A percentile compares a stretch with the other conserved stretches of the same genome.
phyloP scores from a whole-genome alignment of 2,329 filamentous ascomycete genomes.

The Exophiala aquamarina region DNA sequence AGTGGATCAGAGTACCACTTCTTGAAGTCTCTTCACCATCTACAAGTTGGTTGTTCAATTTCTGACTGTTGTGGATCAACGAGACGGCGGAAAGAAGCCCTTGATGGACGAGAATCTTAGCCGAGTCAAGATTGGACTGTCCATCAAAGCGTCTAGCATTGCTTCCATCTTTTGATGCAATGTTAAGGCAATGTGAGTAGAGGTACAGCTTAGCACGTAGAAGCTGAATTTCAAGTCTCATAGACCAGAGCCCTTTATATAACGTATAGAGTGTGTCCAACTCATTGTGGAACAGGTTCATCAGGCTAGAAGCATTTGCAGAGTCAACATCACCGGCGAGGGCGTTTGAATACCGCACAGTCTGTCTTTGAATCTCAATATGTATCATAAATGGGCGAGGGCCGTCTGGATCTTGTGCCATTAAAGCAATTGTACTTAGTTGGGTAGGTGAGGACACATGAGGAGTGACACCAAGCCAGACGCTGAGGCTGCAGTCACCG shows the following conservation, averaged over 20 bases:
- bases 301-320: constrained; percentile 3
- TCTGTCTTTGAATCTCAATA: constrained; percentile 11
- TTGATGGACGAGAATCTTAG: constrained; percentile 1
- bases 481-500: constrained; percentile 2
- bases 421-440: constrained; percentile 3
- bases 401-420: constrained; percentile 6
- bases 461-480: constrained; percentile 7
- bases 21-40: background rate
- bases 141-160: background rate
- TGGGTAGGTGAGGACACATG: constrained; percentile 9
- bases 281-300: constrained; percentile 12
- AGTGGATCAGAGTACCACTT: constrained; percentile 1
- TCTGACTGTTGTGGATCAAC: constrained; percentile 7
- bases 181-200: constrained; percentile 6
- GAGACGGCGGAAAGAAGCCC: constrained; percentile 8
- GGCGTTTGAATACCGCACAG: constrained; percentile 8
- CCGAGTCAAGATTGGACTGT: background rate
- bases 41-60: constrained; percentile 1
- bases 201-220: constrained; percentile 12
- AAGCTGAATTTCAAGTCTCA: constrained; percentile 8
- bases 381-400: constrained; percentile 7
- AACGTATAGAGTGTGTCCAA: constrained; percentile 3
- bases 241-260: constrained; percentile 1
- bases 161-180: background rate
- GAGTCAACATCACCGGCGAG: constrained; percentile 10